Evolutionary conservation across 352 stramenopile species (phyloP), one percentile per base, ranked within the genome.

Genomic region (Phytopythium sindhum): DNA sequence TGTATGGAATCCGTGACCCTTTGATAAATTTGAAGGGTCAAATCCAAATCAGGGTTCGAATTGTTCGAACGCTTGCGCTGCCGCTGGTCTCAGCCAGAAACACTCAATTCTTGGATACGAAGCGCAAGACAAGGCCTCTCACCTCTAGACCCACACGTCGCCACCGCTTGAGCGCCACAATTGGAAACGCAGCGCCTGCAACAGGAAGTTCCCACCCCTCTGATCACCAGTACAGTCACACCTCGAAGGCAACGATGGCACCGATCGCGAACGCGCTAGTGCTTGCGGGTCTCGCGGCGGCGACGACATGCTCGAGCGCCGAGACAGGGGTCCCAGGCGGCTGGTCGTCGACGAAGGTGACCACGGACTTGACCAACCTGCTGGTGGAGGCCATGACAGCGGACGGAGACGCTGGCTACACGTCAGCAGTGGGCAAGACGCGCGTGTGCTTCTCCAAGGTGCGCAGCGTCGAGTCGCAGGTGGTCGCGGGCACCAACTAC

Each of bases 401-500:
- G 31, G 37, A 63, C 42, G 70, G 65, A 28, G 63, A 41, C 21
- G 37, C 21, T 10, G 53, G 53, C 21, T 85, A 67, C 69, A 23
- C 56, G 56, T 63, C 68, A 28, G 48, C 62, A 1, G 74, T 80
- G 28, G 70, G 65, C 35, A n/a, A 54, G 44, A 78, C 51, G 47
- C 77, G 77, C 64, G 77, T 86, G 55, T 86, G 77, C 58, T 81
- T 69, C 62, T 48, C 68, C 14, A 58, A 72, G n/a, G 63, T 86
- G 57, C 58, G 52, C 45, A 62, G 64, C n/a, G 14, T 81, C 39
- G 60, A 86, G 68, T 74, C 80, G 73, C 78, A 95, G 56, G 79
- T 89, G 42, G 86, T 95, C 44, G 70, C 84, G 1, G 86, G 86
- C 28, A 90, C 69, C 55, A 95, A 93, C 71, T 95, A 91, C 68